Conservation (phyloP, 2,329 filamentous ascomycete species). For the Venturia aucupariae region DNA sequence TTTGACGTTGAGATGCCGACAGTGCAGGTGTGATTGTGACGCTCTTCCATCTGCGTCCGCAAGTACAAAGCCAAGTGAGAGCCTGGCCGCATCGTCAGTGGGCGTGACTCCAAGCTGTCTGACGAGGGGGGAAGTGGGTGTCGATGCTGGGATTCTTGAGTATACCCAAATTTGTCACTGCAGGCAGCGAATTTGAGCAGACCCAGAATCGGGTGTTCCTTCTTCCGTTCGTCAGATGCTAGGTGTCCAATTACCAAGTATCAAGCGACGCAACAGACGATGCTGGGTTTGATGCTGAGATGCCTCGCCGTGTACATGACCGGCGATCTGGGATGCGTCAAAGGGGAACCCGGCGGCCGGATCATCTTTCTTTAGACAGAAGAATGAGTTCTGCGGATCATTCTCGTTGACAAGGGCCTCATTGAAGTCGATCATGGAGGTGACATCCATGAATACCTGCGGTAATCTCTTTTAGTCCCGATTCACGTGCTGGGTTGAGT, state of each 20-base stretch:
- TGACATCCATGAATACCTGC: slow-evolving; percentile 66
- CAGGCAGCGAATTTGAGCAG: not conserved
- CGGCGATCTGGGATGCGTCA: slow-evolving; percentile 59
- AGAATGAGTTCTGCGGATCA: slow-evolving; percentile 62
- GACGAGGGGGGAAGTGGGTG: not conserved
- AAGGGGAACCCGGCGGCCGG: slow-evolving; percentile 74
- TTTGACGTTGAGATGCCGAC: slow-evolving; percentile 86
- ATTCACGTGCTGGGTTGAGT: not conserved
- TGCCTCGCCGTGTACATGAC: slow-evolving; percentile 46
- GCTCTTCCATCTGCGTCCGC: slow-evolving; percentile 60
- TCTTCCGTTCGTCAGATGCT: slow-evolving; percentile 11
- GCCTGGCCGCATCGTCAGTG: slow-evolving; percentile 40
- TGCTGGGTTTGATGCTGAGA: not conserved
- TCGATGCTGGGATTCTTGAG: slow-evolving; percentile 36
- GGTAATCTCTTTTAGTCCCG: not conserved
- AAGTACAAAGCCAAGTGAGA: slow-evolving; percentile 74
- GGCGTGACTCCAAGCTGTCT: slow-evolving; percentile 25
- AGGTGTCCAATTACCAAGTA: not conserved
- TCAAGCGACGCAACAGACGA: slow-evolving; percentile 6
- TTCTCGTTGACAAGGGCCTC: slow-evolving; percentile 57
- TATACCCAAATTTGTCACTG: not conserved
- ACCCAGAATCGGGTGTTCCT: slow-evolving; percentile 18
- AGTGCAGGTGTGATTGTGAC: slow-evolving; percentile 77
- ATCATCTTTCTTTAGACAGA: slow-evolving; percentile 62
- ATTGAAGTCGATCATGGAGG: slow-evolving; percentile 80